Evolutionary conservation across 495 filamentous ascomycete genomes (phyloP), one percentile per base, ranked within the genome.

Genomic region (Trichoderma erinaceum): DNA sequence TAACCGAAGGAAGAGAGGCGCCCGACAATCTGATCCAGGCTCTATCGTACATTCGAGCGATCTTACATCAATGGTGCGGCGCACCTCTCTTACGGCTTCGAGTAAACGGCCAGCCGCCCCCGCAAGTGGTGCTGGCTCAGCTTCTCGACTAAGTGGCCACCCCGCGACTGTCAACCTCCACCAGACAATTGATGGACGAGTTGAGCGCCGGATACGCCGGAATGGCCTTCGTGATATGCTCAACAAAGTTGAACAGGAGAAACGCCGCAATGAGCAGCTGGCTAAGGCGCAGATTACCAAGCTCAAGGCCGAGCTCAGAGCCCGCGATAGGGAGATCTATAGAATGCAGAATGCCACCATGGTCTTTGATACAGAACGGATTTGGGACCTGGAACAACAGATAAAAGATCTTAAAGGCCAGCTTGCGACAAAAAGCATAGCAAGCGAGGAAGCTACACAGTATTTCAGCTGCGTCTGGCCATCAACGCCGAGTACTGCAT

Each of bases 201-300:
- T 86, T n/a, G 87, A 88, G 73, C 85, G 91, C 27, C 84, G 90
- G 58, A 82, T 93, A 29, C 82, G 86, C 16, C 85, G 90, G 25
- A 87, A 88, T 69, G 87, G 90, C 35, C 75, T 95, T 44, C 91
- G 89, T 70, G 86, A 92, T 72, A 90, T 93, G 74, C 84, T 91
- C 69, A 92, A 90, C 75, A 77, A 75, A 23, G 86, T 92, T 65
- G 78, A 85, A 64, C 79, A 78, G 3, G 86, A 89, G 67, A 85
- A 86, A 73, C 81, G 80, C 50, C 75, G 78, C 5, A 74, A 77
- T 6, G 75, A 77, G 0, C 77, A 75, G 46, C 72, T 76, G 11
- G 73, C 74, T 15, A 76, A 75, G 58, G 73, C 72, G 1, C 82
- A 85, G 70, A 71, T 84, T 0, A 76, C 80, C 65, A 75, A 79